Conservation (phyloP, 2,329 filamentous ascomycete genomes). For the Cytospora mali region DNA sequence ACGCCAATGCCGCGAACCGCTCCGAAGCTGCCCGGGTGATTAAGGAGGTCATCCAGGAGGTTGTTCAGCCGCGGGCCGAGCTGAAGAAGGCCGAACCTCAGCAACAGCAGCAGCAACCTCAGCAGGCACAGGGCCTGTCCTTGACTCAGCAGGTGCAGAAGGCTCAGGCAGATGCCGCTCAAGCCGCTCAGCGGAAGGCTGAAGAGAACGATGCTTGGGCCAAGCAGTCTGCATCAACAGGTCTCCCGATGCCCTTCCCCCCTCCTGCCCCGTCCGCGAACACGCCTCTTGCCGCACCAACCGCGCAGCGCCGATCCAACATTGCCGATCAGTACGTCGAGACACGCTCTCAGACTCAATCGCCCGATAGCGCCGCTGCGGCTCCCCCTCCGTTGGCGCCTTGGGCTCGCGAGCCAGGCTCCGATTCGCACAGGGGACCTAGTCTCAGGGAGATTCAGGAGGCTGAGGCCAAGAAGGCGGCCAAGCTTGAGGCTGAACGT, state of each 20-base stretch:
- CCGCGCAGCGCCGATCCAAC: slow-evolving; percentile 82
- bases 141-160: slow-evolving; percentile 85
- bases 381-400: slow-evolving; percentile 77
- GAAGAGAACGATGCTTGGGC: slow-evolving; percentile 49
- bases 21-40: slow-evolving; percentile 26
- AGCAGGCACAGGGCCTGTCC: slow-evolving; percentile 58
- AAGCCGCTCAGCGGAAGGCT: slow-evolving; percentile 55
- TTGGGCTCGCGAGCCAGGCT: slow-evolving; percentile 86
- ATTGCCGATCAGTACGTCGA: slow-evolving; percentile 70
- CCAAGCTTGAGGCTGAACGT: slow-evolving; percentile 79
- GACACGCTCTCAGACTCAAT: slow-evolving; percentile 74
- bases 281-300: slow-evolving; percentile 85
- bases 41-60: slow-evolving; percentile 29
- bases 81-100: slow-evolving; percentile 29
- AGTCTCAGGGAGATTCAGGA: slow-evolving; percentile 97
- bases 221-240: slow-evolving; percentile 59
- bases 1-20: slow-evolving; percentile 11
- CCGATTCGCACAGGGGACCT: slow-evolving; percentile 74
- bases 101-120: slow-evolving; percentile 30
- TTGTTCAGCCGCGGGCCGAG: slow-evolving; percentile 29
- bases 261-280: slow-evolving; percentile 72
- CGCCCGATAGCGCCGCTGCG: slow-evolving; percentile 59
- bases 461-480: slow-evolving; percentile 89
- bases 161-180: slow-evolving; percentile 55
- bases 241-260: slow-evolving; percentile 76